Evolutionary conservation across 2,329 filamentous ascomycete species (phyloP), one percentile per base, ranked within the genome.

Genomic region (Neofusicoccum sp.): DNA sequence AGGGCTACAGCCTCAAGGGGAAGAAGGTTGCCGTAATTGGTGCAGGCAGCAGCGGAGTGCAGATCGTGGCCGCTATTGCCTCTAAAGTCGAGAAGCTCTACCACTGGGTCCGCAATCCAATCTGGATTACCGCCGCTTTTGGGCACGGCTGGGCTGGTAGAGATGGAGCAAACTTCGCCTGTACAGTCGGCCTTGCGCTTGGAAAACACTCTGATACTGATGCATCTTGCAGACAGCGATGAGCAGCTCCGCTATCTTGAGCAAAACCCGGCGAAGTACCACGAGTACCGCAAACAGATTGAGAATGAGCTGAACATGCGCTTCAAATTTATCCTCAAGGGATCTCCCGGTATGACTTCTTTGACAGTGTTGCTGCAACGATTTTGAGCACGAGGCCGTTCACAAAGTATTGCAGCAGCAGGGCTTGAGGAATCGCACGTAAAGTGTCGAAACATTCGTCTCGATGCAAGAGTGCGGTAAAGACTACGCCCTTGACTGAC

Each of bases 281-380:
- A 80, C 0, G 76, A 77, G 2, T 78, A 82, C 56, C 77, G 78
- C 12, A 82, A 81, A 61, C 74, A 76, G 61, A 79, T 81, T 58
- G 80, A 82, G 65, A 72, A 76, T 56, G 75, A 81, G 16, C 28
- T 63, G 12, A 63, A 63, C 44, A 29, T 31, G n/a, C 34, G 54
- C n/a, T 63, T 85, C 75, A 81, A 81, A 49, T 80, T 84, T 71
- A 83, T 84, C 67, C 73, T 82, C 66, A 83, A 81, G 67, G 80
- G 79, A n/a, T 79, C 76, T 14, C 54, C 54, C 11, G 54, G 54
- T 58, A 45, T 6, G 63, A 76, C 22, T 22, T 22, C 22, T 22
- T 22, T 22, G 22, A 22, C 22, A 22, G 22, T 22, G 22, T 22
- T 22, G 22, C 22, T 22, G 22, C 22, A 22, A 22, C 22, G 22